A percentile compares a stretch with the other conserved stretches of the same genome.
Evolutionary conservation across 2,329 filamentous ascomycete species (phyloP).

Genomic region (Fusarium denticulatum): DNA sequence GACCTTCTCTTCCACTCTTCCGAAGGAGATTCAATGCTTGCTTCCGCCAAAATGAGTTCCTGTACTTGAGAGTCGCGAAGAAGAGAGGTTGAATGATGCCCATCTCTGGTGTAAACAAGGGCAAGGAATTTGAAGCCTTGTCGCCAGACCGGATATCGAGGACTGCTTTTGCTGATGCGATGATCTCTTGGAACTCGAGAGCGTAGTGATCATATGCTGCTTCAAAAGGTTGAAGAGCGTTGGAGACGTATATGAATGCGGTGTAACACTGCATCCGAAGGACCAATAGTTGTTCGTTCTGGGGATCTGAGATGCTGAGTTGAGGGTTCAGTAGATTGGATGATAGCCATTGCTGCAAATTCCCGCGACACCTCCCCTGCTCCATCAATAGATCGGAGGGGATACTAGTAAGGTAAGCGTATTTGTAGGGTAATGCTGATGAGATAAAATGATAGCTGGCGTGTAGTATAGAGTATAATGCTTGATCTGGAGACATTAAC

Average conservation of each 20-base stretch:
- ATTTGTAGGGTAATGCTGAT: background rate
- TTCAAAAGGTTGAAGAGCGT: constrained; percentile 15
- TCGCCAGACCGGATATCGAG: background rate
- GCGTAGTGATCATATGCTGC: constrained; percentile 12
- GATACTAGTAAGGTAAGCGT: background rate
- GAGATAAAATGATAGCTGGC: constrained; percentile 14
- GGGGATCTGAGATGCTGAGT: background rate
- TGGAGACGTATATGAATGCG: constrained; percentile 11
- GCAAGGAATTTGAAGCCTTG: background rate
- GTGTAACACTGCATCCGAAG: constrained; percentile 25
- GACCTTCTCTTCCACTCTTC: constrained; percentile 20
- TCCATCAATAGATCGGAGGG: constrained; percentile 5
- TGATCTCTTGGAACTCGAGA: constrained; percentile 22
- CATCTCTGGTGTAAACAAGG: constrained; percentile 18
- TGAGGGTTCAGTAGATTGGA: background rate
- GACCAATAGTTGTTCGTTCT: constrained; percentile 12
- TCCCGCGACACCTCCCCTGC: constrained; percentile 8
- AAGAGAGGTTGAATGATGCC: constrained; percentile 27
- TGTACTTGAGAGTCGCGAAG: constrained; percentile 9
- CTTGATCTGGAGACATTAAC: background rate
- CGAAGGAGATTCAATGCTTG: background rate
- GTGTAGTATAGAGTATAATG: background rate
- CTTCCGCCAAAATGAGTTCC: constrained; percentile 10
- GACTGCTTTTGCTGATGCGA: constrained; percentile 5
- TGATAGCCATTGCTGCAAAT: constrained; percentile 14